Evolutionary conservation across 345 rosid species (phyloP).

Genomic region (Rhodomyrtus tomentosa): DNA sequence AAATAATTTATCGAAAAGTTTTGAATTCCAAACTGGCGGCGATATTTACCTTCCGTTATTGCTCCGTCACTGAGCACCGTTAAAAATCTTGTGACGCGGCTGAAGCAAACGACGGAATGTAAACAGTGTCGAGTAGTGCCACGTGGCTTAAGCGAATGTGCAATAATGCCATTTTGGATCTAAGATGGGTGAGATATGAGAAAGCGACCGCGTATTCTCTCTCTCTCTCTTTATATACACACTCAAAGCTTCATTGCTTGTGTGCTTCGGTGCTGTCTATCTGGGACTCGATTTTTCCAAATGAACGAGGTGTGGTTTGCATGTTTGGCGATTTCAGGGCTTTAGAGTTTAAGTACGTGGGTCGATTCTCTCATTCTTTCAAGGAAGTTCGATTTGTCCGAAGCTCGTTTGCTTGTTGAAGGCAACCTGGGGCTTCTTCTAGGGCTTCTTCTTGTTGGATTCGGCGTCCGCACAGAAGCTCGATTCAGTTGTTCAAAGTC

Average conservation of each 20-base stretch:
- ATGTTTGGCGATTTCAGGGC: neutral
- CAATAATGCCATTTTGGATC: no score
- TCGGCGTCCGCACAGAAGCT: neutral
- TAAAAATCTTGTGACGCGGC: fast-evolving
- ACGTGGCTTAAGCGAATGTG: no score
- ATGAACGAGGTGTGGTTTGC: fast-evolving
- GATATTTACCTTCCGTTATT: neutral
- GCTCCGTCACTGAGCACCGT: neutral
- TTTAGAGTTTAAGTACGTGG: neutral
- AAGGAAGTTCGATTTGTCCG: neutral
- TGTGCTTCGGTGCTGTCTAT: neutral
- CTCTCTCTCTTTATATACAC: neutral
- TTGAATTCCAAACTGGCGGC: fast-evolving
- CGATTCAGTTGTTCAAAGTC: neutral
- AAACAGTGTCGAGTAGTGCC: no score
- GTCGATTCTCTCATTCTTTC: neutral
- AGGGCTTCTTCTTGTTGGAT: neutral
- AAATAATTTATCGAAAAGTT: neutral
- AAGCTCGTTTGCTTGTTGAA: neutral
- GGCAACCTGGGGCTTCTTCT: neutral
- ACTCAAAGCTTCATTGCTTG: neutral
- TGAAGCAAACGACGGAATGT: no score
- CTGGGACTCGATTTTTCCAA: neutral
- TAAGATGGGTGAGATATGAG: no score
- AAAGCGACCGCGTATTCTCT: neutral